Percentiles rank a stretch among this genome's conserved stretches.
Evolutionary conservation across 768 basidiomycete genomes (phyloP).

Genomic region (Tricholoma sp.): DNA sequence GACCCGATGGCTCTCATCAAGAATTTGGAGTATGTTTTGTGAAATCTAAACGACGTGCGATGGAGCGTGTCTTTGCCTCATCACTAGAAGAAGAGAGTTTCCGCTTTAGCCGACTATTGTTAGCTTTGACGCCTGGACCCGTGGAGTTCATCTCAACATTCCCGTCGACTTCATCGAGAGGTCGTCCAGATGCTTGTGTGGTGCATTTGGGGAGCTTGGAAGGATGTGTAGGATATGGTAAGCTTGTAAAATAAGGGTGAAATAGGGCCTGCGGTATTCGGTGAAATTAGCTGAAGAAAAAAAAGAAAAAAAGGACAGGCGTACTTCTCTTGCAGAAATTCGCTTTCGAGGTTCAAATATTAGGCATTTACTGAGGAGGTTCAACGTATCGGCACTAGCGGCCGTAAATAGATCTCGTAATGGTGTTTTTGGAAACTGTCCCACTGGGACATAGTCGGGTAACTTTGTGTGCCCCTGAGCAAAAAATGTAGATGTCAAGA

Average conservation of each 20-base stretch:
- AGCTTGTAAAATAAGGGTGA: constrained; percentile 83
- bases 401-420: constrained; percentile 89
- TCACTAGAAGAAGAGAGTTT: constrained; percentile 61
- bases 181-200: constrained; percentile 38
- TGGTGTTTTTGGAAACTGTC: constrained; percentile 79
- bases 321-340: constrained; percentile 72
- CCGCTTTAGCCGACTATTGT: constrained; percentile 61
- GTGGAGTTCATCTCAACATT: constrained; percentile 52
- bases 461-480: constrained; percentile 82
- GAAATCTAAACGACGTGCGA: constrained; percentile 73
- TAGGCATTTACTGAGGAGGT: constrained; percentile 75
- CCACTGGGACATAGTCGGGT: constrained; percentile 84
- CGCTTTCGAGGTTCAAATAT: constrained; percentile 83
- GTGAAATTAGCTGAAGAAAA: not conserved
- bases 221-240: constrained; percentile 86
- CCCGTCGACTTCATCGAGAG: constrained; percentile 75
- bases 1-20: constrained; percentile 6
- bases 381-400: constrained; percentile 79
- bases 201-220: constrained; percentile 80
- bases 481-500: not conserved
- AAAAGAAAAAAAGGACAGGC: constrained; percentile 17
- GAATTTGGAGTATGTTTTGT: constrained; percentile 41
- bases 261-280: constrained; percentile 57
- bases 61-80: constrained; percentile 44
- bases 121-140: constrained; percentile 49